Evolutionary conservation across 768 basidiomycete genomes (phyloP).

Genomic region (Krasilnikovozyma curviuscula): DNA sequence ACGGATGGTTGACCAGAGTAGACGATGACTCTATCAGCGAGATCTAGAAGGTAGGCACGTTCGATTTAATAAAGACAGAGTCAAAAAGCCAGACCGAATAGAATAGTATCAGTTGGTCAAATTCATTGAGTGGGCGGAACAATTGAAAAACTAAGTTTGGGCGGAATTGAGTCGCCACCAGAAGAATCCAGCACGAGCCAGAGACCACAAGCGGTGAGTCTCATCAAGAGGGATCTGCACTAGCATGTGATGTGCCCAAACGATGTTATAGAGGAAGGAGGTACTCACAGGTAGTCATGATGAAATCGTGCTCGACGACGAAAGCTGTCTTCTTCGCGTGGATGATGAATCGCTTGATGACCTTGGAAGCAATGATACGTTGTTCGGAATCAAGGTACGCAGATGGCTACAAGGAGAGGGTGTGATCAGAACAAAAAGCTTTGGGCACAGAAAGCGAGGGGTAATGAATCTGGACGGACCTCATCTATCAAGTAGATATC

Average conservation of each 20-base stretch:
- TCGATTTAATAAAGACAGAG: too few species aligned
- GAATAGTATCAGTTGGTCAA: too few species aligned
- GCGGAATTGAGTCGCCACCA: too few species aligned
- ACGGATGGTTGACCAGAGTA: conserved; percentile 49
- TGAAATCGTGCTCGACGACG: conserved; percentile 97
- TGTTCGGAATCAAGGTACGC: conserved; percentile 97
- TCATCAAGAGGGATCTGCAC: too few species aligned
- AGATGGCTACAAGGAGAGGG: conserved; percentile 6
- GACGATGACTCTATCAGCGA: conserved; percentile 75
- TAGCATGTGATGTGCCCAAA: not conserved
- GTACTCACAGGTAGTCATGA: conserved; percentile 8
- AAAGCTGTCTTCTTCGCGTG: conserved; percentile 96
- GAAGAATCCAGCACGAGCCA: too few species aligned
- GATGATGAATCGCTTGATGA: conserved; percentile 95
- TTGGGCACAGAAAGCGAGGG: too few species aligned
- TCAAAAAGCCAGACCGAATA: too few species aligned
- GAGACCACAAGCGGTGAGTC: too few species aligned
- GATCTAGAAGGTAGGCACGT: conserved; percentile 29
- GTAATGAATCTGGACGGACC: not conserved
- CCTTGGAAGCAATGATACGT: conserved; percentile 93
- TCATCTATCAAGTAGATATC: conserved; percentile 91
- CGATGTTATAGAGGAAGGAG: not conserved
- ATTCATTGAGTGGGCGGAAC: too few species aligned
- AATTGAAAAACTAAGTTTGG: too few species aligned
- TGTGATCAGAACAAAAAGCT: not conserved